These are phyloP conservation scores for Stagonosporopsis chrysanthemi DNA, from an alignment of 2,329 filamentous ascomycete genomes.

Conservation along the genomic window DNA sequence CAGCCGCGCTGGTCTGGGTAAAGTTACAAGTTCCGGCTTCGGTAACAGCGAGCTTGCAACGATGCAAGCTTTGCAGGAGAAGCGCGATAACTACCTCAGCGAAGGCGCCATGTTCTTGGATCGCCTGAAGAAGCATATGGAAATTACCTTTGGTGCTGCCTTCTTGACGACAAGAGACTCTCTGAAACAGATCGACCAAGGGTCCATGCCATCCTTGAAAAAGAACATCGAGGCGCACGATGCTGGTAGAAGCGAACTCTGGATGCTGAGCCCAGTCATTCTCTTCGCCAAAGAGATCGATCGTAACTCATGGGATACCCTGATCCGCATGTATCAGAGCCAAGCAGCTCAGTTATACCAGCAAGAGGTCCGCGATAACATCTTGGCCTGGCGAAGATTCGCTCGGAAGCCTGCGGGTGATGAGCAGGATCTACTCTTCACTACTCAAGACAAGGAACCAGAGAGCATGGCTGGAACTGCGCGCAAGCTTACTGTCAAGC, in stretches of 20 bases:
- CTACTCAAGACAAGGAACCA: conserved; percentile 85
- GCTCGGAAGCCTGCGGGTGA: conserved; percentile 78
- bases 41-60: conserved; percentile 77
- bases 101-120: conserved; percentile 80
- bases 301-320: conserved; percentile 77
- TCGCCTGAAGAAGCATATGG: conserved; percentile 82
- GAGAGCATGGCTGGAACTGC: conserved; percentile 73
- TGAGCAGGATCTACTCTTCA: conserved; percentile 87
- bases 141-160: conserved; percentile 78
- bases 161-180: conserved; percentile 73
- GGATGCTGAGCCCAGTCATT: conserved; percentile 87
- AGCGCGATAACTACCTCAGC: conserved; percentile 85
- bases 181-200: conserved; percentile 59
- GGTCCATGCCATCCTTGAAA: conserved; percentile 60
- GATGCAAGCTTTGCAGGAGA: conserved; percentile 94
- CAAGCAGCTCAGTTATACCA: conserved; percentile 80
- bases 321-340: conserved; percentile 82
- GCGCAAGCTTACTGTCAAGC: conserved; percentile 90
- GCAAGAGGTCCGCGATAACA: conserved; percentile 79
- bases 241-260: conserved; percentile 74
- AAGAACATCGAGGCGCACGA: conserved; percentile 75
- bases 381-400: conserved; percentile 80
- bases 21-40: conserved; percentile 61
- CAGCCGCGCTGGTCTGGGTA: conserved; percentile 50
- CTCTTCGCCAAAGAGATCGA: conserved; percentile 90